Evolutionary conservation across 495 filamentous ascomycete genomes (phyloP), one percentile per base, ranked within the genome.

Genomic region (Hamigera avellanea): DNA sequence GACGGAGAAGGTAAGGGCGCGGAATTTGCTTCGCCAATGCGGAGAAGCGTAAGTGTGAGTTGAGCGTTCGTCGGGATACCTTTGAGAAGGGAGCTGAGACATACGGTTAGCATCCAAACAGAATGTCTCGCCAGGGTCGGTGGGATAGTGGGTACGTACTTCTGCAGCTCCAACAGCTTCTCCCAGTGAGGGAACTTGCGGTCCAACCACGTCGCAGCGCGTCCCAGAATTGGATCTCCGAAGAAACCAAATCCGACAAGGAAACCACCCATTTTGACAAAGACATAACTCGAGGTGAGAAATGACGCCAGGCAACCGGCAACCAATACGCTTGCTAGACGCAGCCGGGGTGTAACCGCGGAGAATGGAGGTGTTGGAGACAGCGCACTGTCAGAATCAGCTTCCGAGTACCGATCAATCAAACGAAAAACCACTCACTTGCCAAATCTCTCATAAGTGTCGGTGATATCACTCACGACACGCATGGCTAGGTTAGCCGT

Each of bases 11-110:
- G 83, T 0, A 93, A 56, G 0, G 86, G 86, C 0, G 83, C 73
- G 36, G 81, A 77, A 56, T 87, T 89, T 14, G 76, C 78, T 61
- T 93, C 86, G 35, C 86, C 84, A 36, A 88, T 77, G 26, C 87
- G 81, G 17, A 95, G 79, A 9, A 93, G 70, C 3, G 86, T 93
- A 31, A 94, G 56, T 0, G 86, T 83, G 10, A 94, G 67, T 45
- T 93, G 86, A 13, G 84, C 85, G 49, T 93, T 91, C 2, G 86
- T 93, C 0, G 86, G 86, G 26, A 87, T 75, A n/a, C 81, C 83
- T 48, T 81, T 79, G 35, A 94, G 75, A 2, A 93, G 44, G 3
- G 80, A 83, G 48, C 80, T 86, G 33, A 3, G 12, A n/a, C 13
- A 16, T 32, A 21, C 21, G 10, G 36, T 51, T 26, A 43, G 37